phyloP scores from a whole-genome alignment of 495 filamentous ascomycete genomes.

The Glonium stellatum region DNA sequence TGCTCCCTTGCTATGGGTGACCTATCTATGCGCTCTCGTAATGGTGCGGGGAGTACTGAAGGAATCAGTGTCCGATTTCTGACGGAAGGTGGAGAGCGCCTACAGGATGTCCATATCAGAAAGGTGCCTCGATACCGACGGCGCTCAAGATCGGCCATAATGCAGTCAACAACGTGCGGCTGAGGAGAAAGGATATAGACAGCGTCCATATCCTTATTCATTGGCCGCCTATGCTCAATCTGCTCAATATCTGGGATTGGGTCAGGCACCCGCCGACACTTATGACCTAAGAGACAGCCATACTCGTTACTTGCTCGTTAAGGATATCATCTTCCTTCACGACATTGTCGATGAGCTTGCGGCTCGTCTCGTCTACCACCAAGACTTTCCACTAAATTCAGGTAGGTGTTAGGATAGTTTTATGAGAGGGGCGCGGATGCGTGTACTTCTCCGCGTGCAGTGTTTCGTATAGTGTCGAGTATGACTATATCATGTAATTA shows the following conservation, averaged over 20 bases:
- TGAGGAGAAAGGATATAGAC: conserved; percentile 83
- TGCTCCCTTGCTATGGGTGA: conserved; percentile 57
- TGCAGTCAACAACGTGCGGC: conserved; percentile 81
- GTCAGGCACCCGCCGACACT: conserved; percentile 22
- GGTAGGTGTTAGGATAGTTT: conserved; percentile 27
- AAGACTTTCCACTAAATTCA: conserved; percentile 82
- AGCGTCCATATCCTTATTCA: conserved; percentile 84
- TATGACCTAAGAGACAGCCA: background rate
- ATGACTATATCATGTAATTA: conserved; percentile 43
- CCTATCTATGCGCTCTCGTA: conserved; percentile 51
- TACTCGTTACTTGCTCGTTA: conserved; percentile 91
- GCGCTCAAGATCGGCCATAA: conserved; percentile 84
- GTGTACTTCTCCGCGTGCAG: conserved; percentile 54
- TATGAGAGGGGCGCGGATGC: conserved; percentile 8
- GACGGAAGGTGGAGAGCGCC: conserved; percentile 26
- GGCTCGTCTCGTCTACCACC: conserved; percentile 73
- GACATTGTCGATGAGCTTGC: conserved; percentile 76
- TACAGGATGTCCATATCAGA: conserved; percentile 80
- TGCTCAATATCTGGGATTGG: conserved; percentile 68
- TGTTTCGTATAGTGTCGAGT: conserved; percentile 51
- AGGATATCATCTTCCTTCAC: conserved; percentile 92
- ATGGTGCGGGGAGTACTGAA: conserved; percentile 48
- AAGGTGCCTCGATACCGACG: conserved; percentile 65
- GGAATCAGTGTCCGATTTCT: conserved; percentile 2
- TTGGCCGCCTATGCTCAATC: conserved; percentile 74